Conservation (phyloP, 2,329 filamentous ascomycete species). For the Alternaria triticimaculans region DNA sequence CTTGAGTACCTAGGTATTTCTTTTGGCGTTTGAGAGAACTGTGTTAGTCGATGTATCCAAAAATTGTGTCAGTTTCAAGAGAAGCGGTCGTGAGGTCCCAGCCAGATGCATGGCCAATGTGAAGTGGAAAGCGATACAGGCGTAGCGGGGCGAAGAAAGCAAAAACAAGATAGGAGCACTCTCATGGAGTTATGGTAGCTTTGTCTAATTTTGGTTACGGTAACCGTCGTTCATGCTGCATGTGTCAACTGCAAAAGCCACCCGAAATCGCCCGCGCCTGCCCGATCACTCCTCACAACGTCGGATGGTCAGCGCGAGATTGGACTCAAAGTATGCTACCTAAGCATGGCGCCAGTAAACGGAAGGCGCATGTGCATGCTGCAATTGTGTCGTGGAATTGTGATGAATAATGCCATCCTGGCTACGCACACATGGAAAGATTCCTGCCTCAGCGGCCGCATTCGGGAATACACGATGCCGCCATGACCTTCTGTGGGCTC, state of each 20-base stretch:
- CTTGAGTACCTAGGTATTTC: neutral
- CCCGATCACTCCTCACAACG: neutral
- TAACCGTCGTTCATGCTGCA: neutral
- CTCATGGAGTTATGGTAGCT: neutral
- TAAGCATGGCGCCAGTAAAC: neutral
- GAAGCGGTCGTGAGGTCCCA: neutral
- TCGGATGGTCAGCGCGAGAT: neutral
- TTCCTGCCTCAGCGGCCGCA: neutral
- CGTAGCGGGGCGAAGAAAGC: neutral
- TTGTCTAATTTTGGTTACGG: slow-evolving; percentile 8
- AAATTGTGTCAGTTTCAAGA: too few species aligned
- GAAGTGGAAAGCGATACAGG: neutral
- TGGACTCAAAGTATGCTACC: neutral
- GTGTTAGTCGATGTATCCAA: neutral
- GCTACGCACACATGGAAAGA: neutral
- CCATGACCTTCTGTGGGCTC: neutral
- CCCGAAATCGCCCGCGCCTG: slow-evolving; percentile 3
- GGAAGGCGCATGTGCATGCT: neutral
- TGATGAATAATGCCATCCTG: neutral
- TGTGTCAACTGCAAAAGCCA: neutral
- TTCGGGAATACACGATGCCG: neutral
- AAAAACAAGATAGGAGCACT: neutral
- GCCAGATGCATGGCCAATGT: neutral
- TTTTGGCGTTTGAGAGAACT: neutral
- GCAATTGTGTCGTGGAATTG: neutral